Conservation (phyloP, 192 early-diverging fungal species). For the Backusella liffmaniae region DNA sequence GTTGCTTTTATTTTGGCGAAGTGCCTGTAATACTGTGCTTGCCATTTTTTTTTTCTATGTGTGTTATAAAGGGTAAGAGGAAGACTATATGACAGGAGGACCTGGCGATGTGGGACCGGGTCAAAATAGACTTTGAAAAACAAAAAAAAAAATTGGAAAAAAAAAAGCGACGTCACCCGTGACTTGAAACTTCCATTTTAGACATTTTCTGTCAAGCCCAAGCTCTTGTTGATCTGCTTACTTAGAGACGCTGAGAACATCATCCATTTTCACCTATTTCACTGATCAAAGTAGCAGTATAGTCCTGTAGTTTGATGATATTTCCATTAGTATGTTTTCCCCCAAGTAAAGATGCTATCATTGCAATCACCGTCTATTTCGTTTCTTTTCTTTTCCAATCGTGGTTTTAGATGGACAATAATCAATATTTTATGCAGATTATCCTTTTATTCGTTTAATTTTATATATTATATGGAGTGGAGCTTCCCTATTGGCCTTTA, state of each 20-base stretch:
- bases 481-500: background rate
- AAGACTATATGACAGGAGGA: constrained; percentile 7
- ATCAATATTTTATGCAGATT: background rate
- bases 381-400: background rate
- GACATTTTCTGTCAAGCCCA: background rate
- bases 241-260: background rate
- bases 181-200: background rate
- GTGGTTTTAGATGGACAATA: background rate
- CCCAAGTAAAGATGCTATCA: background rate
- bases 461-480: background rate
- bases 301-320: too few relatives aligned
- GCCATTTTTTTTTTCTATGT: background rate
- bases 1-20: background rate
- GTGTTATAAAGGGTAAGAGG: background rate
- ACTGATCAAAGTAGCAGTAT: too few relatives aligned
- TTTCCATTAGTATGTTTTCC: background rate
- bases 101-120: constrained; percentile 1
- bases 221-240: background rate
- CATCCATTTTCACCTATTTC: too few relatives aligned
- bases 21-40: background rate
- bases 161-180: constrained; percentile 6
- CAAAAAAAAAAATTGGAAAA: background rate
- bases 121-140: constrained; percentile 1
- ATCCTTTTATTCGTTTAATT: background rate
- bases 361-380: background rate